A percentile compares a stretch with the other conserved stretches of the same genome.
Conservation (phyloP, 2,329 filamentous ascomycete genomes). For the Paecilomyces fulvus region DNA sequence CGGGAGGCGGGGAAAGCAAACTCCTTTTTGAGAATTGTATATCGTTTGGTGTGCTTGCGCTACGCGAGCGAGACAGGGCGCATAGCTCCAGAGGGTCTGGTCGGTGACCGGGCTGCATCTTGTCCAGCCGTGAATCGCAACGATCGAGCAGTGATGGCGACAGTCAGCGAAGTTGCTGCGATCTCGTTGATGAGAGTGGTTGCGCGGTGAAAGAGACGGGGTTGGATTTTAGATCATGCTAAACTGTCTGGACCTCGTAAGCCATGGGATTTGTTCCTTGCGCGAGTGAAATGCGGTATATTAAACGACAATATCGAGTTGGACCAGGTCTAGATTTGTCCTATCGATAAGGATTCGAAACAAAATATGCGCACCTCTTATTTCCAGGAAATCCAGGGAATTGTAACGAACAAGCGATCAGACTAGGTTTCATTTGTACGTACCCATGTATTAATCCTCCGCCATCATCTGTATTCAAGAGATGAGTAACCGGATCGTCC, state of each 20-base stretch:
- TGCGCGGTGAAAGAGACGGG: neutral
- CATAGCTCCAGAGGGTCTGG: conserved; percentile 22
- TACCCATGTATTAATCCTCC: neutral
- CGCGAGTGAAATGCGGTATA: neutral
- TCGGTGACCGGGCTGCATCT: conserved; percentile 23
- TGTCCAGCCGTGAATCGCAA: neutral
- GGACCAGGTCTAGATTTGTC: neutral
- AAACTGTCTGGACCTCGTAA: neutral
- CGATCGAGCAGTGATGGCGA: neutral
- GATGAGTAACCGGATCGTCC: neutral
- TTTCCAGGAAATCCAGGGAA: neutral
- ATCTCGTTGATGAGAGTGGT: neutral
- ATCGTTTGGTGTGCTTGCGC: conserved; percentile 32
- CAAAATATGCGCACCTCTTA: neutral
- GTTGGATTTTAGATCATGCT: neutral
- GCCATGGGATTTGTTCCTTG: neutral
- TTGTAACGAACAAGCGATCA: neutral
- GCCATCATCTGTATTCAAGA: neutral
- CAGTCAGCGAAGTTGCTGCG: neutral
- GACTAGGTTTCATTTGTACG: neutral
- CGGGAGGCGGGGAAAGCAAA: conserved; percentile 57
- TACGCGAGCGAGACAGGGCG: conserved; percentile 27
- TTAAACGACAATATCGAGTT: neutral
- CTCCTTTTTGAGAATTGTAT: conserved; percentile 21
- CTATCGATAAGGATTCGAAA: neutral